Base-by-base conservation (phyloP, 257 asterid species). In the Prunella vulgaris region DNA sequence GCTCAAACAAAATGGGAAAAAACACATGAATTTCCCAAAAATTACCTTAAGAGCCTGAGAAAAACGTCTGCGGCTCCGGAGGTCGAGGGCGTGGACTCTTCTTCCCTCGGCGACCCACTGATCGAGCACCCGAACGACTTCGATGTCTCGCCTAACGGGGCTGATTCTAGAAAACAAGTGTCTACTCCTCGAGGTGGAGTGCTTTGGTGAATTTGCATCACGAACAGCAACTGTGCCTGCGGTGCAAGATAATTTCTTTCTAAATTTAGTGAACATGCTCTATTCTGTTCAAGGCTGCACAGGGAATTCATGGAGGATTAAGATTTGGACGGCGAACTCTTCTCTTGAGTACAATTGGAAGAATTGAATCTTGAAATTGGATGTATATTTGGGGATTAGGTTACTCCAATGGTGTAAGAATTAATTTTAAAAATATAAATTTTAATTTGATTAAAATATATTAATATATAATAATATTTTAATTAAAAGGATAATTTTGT, bases 61-160 rank as follows among this genome's bases (percentile, higher is more conserved):
- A 40, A 71, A 87, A 15, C 86, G 94, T 40, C 71, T 66, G 37
- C 84, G 88, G 81, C 79, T 77, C 22, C 94, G 86, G 15, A 85
- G 88, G 61, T 85, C 94, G 7, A 80, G 48, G 7, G 73, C 37
- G 30, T 77, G 61, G 24, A 83, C 71, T 44, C 75, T 70, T 68
- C 85, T 72, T 42, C 94, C 90, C 73, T 85, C 94, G 35, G 74
- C 77, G 53, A 85, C 80, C 94, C 94, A 87, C 44, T 83, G 79
- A 66, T 87, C 85, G 68, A 85, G 74, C 68, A 81, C 83, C 65
- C 72, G 83, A 24, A 81, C 75, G 5, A 85, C 74, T 32, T 72
- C 84, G 73, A 59, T 42, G n/a, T 82, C 78, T 27, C 62, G 60
- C 28, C 74, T 76, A 32, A 83, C 60, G 49, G 84, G 85, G 64